Percentiles rank a stretch among this genome's conserved stretches.
Conservation (phyloP, 2,329 filamentous ascomycete genomes). For the Calonectria hongkongensis region DNA sequence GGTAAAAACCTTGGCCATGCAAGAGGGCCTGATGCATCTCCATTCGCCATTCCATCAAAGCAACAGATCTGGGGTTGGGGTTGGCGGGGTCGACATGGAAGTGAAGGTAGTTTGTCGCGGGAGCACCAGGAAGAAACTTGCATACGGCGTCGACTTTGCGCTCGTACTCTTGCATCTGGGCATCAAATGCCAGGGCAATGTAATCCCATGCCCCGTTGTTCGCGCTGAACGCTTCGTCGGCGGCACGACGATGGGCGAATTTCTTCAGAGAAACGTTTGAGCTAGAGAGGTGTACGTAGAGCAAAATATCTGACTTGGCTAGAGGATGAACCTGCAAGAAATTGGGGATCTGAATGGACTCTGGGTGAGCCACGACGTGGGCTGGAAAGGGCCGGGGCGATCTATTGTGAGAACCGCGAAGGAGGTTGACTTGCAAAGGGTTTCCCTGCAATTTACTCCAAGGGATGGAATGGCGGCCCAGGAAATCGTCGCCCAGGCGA, state of each 20-base stretch:
- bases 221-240: neutral
- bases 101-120: neutral
- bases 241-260: neutral
- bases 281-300: too few species aligned
- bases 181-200: neutral
- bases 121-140: constrained; percentile 33
- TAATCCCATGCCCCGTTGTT: neutral
- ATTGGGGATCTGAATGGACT: too few species aligned
- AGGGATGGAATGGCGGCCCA: neutral
- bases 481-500: neutral
- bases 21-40: too few species aligned
- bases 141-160: neutral
- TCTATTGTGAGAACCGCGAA: too few species aligned
- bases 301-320: too few species aligned
- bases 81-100: neutral
- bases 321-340: too few species aligned
- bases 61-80: neutral
- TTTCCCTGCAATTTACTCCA: too few species aligned
- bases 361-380: too few species aligned
- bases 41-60: too few species aligned
- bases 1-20: too few species aligned
- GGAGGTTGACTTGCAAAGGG: too few species aligned
- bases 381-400: too few species aligned
- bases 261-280: neutral
- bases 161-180: neutral